These are phyloP conservation scores for Citrus australasica DNA, from an alignment of 345 rosid species.

Conservation along the genomic window DNA sequence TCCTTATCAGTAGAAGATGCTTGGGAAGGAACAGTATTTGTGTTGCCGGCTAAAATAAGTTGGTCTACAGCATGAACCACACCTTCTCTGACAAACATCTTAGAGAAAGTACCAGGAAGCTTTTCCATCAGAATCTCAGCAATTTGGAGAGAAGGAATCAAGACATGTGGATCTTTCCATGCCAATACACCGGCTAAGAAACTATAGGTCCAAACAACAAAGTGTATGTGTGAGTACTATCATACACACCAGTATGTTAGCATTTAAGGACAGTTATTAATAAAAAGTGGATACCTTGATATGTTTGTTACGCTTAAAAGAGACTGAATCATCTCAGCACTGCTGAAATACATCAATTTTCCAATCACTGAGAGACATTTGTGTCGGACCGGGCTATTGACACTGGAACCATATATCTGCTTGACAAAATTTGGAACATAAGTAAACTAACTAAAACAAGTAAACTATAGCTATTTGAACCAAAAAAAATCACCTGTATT, in stretches of 20 bases:
- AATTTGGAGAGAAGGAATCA: slow-evolving; percentile 96
- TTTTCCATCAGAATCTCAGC: slow-evolving; percentile 98
- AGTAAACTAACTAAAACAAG: slow-evolving; percentile 13
- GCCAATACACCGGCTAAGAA: slow-evolving; percentile 98
- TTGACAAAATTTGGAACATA: slow-evolving; percentile 17
- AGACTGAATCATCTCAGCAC: slow-evolving; percentile 88
- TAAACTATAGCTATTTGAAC: neutral
- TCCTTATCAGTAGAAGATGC: slow-evolving; percentile 68
- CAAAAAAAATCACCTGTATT: slow-evolving; percentile 60
- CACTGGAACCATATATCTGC: slow-evolving; percentile 98
- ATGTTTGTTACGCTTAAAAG: slow-evolving; percentile 78
- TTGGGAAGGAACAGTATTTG: slow-evolving; percentile 38
- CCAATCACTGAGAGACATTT: slow-evolving; percentile 96
- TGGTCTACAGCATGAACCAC: slow-evolving; percentile 99
- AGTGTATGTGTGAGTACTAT: slow-evolving; percentile 8
- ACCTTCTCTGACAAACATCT: slow-evolving; percentile 95
- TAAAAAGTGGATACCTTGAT: slow-evolving; percentile 60
- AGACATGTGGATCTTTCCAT: slow-evolving; percentile 98
- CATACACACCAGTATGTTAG: neutral
- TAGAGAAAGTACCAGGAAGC: slow-evolving; percentile 93
- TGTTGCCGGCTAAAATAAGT: slow-evolving; percentile 70
- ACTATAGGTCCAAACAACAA: slow-evolving; percentile 35
- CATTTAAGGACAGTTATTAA: slow-evolving; percentile 1
- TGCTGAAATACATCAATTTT: slow-evolving; percentile 91
- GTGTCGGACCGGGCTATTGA: slow-evolving; percentile 88